Evolutionary conservation across 2,329 filamentous ascomycete species (phyloP).

Genomic region (Nemania abortiva): DNA sequence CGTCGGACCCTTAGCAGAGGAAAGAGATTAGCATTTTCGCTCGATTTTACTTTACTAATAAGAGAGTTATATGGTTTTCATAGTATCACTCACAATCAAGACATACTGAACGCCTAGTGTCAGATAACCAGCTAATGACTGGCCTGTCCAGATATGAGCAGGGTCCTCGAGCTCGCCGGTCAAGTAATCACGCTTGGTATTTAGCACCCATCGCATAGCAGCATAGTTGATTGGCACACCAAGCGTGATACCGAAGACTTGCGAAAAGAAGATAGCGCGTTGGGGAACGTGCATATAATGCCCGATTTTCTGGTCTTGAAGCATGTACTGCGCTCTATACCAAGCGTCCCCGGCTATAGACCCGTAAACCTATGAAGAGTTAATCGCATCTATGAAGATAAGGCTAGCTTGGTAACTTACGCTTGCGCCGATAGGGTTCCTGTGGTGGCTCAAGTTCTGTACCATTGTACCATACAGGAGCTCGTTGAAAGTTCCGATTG

Average conservation of each 20-base stretch:
- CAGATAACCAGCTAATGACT: conserved; percentile 62
- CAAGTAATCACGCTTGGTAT: conserved; percentile 67
- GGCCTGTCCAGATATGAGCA: conserved; percentile 71
- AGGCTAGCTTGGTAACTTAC: conserved; percentile 36
- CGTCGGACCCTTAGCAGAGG: conserved; percentile 55
- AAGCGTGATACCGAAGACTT: conserved; percentile 69
- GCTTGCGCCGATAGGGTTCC: conserved; percentile 69
- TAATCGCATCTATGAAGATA: conserved; percentile 8
- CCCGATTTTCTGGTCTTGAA: conserved; percentile 74
- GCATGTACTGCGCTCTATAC: conserved; percentile 68
- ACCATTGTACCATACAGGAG: conserved; percentile 71
- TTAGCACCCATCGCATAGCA: conserved; percentile 70
- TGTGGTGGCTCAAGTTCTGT: conserved; percentile 61
- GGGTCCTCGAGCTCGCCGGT: conserved; percentile 64
- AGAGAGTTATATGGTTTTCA: too few relatives aligned
- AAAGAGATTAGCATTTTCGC: conserved; percentile 5
- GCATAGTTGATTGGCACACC: conserved; percentile 72
- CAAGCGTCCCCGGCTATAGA: conserved; percentile 71
- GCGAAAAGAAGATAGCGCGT: conserved; percentile 69
- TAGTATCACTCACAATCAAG: conserved; percentile 58
- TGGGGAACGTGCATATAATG: conserved; percentile 74
- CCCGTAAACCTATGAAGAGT: conserved; percentile 59
- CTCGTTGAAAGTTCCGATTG: conserved; percentile 71
- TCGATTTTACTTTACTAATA: background rate
- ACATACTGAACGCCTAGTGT: conserved; percentile 71